Evolutionary conservation across 1,284 basidiomycete species (phyloP), one percentile per base, ranked within the genome.

Genomic region (Sporisorium scitamineum): DNA sequence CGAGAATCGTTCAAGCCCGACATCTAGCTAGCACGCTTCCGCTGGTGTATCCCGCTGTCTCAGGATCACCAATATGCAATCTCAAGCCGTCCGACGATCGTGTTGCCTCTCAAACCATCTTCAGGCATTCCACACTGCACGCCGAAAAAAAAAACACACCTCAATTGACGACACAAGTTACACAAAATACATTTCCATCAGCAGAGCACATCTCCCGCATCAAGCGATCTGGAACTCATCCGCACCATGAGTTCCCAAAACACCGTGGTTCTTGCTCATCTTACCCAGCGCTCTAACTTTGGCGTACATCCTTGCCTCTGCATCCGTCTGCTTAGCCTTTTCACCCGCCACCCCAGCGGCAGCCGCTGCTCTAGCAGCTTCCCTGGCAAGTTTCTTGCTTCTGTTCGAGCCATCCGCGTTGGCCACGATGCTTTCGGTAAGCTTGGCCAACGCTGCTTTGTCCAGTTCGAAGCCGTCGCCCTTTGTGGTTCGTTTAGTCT

Each of bases 251-350:
- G 91, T 91, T 64, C 91, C 89, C 88, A 96, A 89, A 72, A 90
- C 89, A 31, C 95, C 95, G 41, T 90, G 90, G 84, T 91, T 91
- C 88, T 92, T 95, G 64, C 90, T 89, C 69, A 92, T 86, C 60
- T 92, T 89, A n/a, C 95, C 95, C 85, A 94, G 92, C 32, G 90
- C 89, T 53, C 95, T 89, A 37, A 97, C 94, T 41, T 92, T 90
- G 56, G 91, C 90, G 81, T 93, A 91, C 95, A 97, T 97, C 53
- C 94, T 89, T 80, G 88, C 88, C 86, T 95, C 94, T 6, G 92
- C 90, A 70, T 91, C 91, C 18, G 86, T 87, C 54, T 78, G 73
- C n/a, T 66, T 66, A 5, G 57, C 61, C 57, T 57, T 70, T 5
- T 61, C 61, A 9, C 42, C 63, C 14, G 47, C 48, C 3, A 58